These are phyloP conservation scores for Coniella lustricola DNA, from an alignment of 2,329 filamentous ascomycete genomes.

Conservation along the genomic window DNA sequence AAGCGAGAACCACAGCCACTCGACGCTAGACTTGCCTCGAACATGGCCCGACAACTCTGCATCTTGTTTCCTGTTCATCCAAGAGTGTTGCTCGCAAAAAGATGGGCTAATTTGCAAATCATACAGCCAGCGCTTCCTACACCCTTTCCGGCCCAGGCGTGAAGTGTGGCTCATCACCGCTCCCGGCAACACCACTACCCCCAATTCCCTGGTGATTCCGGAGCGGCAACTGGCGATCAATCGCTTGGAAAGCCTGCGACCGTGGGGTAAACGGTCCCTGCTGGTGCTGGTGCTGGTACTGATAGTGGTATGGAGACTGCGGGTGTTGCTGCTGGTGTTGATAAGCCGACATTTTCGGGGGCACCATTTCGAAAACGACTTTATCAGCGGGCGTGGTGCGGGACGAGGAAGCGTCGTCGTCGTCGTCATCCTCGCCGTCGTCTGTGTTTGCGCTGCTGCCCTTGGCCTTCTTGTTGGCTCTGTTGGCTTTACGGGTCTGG, in stretches of 20 bases:
- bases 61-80: no score
- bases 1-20: no score
- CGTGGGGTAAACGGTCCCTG: slow-evolving; percentile 34
- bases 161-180: neutral
- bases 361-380: slow-evolving; percentile 17
- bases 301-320: neutral
- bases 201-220: slow-evolving; percentile 25
- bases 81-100: no score
- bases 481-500: slow-evolving; percentile 32
- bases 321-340: slow-evolving; percentile 11
- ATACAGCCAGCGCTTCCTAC: no score
- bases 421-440: no score
- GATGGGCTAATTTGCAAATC: no score
- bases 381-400: slow-evolving; percentile 16
- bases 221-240: slow-evolving; percentile 52
- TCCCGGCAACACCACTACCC: neutral
- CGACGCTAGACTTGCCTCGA: no score
- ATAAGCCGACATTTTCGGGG: slow-evolving; percentile 13
- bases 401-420: slow-evolving; percentile 25
- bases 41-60: no score
- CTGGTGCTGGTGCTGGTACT: neutral
- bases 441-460: no score
- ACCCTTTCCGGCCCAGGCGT: neutral
- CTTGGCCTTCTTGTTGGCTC: no score
- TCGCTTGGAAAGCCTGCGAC: slow-evolving; percentile 59